Conservation (phyloP, 805 yeast genomes). For the Candida sonorensis region DNA sequence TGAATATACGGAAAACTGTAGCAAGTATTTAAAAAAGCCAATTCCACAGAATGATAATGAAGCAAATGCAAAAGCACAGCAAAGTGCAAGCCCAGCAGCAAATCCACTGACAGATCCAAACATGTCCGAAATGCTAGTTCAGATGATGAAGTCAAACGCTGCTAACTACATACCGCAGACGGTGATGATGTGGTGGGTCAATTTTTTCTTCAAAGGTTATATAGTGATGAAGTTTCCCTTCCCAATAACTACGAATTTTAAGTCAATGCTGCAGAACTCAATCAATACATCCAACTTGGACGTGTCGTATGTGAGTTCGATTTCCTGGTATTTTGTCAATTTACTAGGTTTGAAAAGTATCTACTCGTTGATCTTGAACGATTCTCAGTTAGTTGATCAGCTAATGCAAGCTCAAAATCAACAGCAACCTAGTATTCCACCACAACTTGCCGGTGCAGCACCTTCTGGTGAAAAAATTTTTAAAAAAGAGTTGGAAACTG, state of each 20-base stretch:
- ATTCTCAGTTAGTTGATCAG: constrained; percentile 37
- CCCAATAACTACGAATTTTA: constrained; percentile 83
- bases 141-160: constrained; percentile 73
- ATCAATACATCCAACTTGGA: constrained; percentile 79
- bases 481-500: constrained; percentile 64
- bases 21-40: too few relatives aligned
- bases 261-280: constrained; percentile 87
- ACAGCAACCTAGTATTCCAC: constrained; percentile 23
- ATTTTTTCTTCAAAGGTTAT: constrained; percentile 87
- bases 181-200: constrained; percentile 92
- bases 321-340: constrained; percentile 93
- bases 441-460: constrained; percentile 43
- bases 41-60: too few relatives aligned
- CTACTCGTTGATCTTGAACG: constrained; percentile 61
- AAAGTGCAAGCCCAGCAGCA: constrained; percentile 27
- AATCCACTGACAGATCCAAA: constrained; percentile 70
- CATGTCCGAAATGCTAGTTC: constrained; percentile 64
- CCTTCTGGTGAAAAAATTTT: constrained; percentile 60
- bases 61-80: too few relatives aligned
- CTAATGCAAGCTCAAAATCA: constrained; percentile 36
- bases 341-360: constrained; percentile 79
- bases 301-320: constrained; percentile 86
- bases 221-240: constrained; percentile 85
- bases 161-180: constrained; percentile 89
- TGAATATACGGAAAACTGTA: too few relatives aligned